phyloP scores from a whole-genome alignment of 805 yeast species.

The Metschnikowia hibisci region DNA sequence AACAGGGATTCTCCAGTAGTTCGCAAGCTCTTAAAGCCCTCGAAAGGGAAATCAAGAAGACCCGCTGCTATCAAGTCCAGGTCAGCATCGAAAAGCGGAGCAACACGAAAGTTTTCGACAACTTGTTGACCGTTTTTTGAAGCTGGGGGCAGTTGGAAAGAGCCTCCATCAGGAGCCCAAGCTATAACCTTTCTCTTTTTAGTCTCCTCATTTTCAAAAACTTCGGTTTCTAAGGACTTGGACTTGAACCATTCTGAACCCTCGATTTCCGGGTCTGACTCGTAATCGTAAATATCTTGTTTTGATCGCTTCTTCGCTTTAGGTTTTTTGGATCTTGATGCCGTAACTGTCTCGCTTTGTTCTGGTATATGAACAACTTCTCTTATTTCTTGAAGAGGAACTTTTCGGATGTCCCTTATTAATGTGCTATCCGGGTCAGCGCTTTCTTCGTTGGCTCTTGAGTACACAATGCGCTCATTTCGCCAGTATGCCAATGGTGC shows the following conservation, averaged over 20 bases:
- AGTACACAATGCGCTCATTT: conserved; percentile 69
- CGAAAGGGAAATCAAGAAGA: conserved; percentile 58
- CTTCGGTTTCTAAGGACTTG: conserved; percentile 42
- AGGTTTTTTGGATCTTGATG: conserved; percentile 3
- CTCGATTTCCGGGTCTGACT: conserved; percentile 36
- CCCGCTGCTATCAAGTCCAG: conserved; percentile 71
- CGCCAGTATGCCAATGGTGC: conserved; percentile 83
- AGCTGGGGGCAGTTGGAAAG: conserved; percentile 34
- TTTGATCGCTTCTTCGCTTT: conserved; percentile 14
- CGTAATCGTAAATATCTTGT: conserved; percentile 25
- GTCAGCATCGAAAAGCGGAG: conserved; percentile 60
- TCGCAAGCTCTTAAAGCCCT: conserved; percentile 56
- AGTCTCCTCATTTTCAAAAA: conserved; percentile 40
- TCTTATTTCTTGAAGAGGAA: conserved; percentile 53
- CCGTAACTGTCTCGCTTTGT: conserved; percentile 1
- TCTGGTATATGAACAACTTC: conserved; percentile 54
- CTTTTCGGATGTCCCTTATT: conserved; percentile 28
- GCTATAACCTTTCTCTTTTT: conserved; percentile 49
- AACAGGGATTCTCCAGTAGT: conserved; percentile 64
- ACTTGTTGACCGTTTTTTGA: conserved; percentile 32
- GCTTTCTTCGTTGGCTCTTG: conserved; percentile 30
- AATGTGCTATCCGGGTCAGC: conserved; percentile 43
- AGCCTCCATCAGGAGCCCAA: conserved; percentile 57
- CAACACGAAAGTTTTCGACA: conserved; percentile 52
- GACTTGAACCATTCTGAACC: conserved; percentile 53